Evolutionary conservation across 176 grass and related monocot genomes (phyloP).

Genomic region (Calamus simplicifolius): DNA sequence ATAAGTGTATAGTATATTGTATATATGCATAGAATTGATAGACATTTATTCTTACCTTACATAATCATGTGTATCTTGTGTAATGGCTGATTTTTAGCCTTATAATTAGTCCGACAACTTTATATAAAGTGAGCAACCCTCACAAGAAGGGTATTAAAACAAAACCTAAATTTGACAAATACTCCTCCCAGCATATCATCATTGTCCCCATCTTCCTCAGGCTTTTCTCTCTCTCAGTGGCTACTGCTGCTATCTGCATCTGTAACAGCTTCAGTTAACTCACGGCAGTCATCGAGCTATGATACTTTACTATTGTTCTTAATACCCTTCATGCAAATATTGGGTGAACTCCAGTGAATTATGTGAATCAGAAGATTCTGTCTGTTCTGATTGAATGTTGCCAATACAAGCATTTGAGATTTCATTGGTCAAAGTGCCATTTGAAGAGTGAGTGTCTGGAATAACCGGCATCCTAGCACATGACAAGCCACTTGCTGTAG

Average conservation of each 20-base stretch:
- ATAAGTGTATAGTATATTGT: too few relatives aligned
- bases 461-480: constrained; percentile 13
- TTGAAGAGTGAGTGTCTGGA: constrained; percentile 29
- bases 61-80: too few relatives aligned
- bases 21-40: too few relatives aligned
- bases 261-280: constrained; percentile 99
- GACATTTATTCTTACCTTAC: too few relatives aligned
- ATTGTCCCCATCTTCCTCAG: constrained; percentile 92
- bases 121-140: too few relatives aligned
- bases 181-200: constrained; percentile 93
- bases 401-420: constrained; percentile 32
- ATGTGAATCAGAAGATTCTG: constrained; percentile 48
- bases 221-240: constrained; percentile 99
- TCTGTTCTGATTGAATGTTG: constrained; percentile 37
- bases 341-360: constrained; percentile 78
- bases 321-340: constrained; percentile 98
- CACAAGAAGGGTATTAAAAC: too few relatives aligned
- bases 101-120: too few relatives aligned
- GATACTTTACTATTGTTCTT: constrained; percentile 99
- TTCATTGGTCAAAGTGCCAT: constrained; percentile 25
- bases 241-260: constrained; percentile 99
- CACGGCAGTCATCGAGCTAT: constrained; percentile 98
- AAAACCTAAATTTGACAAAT: too few relatives aligned
- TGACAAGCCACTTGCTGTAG: constrained; percentile 23
- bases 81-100: too few relatives aligned